Conservation (phyloP, 192 early-diverging fungal genomes). For the Kickxella alabastrina region DNA sequence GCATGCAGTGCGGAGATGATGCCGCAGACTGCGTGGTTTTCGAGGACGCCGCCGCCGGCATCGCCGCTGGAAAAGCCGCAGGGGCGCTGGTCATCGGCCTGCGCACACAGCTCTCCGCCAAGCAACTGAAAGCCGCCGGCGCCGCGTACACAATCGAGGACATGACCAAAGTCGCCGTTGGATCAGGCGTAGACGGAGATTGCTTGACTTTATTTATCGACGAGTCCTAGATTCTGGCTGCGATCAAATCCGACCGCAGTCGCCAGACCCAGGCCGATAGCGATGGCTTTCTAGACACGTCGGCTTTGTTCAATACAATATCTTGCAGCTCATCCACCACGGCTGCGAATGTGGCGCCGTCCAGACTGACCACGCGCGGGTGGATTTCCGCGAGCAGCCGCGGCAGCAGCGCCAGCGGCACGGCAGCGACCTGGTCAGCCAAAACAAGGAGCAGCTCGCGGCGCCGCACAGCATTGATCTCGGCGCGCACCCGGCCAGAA, state of each 20-base stretch:
- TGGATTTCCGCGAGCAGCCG: conserved; percentile 11
- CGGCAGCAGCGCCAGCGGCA: conserved; percentile 25
- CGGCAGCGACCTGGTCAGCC: conserved; percentile 4
- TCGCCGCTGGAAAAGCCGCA: conserved; percentile 4
- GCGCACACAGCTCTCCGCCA: conserved; percentile 10
- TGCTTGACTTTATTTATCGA: conserved; percentile 9
- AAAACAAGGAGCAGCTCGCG: conserved; percentile 28
- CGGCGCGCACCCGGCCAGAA: neutral
- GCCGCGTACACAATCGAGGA: conserved; percentile 21
- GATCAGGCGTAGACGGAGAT: neutral
- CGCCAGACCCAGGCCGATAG: conserved; percentile 31
- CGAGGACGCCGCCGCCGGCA: conserved; percentile 33
- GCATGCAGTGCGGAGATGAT: conserved; percentile 8
- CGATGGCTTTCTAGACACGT: conserved; percentile 22
- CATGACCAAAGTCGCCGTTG: conserved; percentile 16
- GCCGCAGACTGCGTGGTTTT: conserved; percentile 21
- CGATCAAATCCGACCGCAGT: conserved; percentile 9
- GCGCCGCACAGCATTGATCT: neutral
- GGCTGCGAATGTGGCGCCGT: neutral
- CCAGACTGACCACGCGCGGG: neutral
- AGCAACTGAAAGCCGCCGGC: conserved; percentile 20
- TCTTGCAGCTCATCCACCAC: conserved; percentile 11
- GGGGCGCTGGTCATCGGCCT: conserved; percentile 22
- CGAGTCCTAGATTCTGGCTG: conserved; percentile 3
- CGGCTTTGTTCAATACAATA: conserved; percentile 7